Evolutionary conservation across 495 filamentous ascomycete species (phyloP).

Genomic region (Xylaria acuta): DNA sequence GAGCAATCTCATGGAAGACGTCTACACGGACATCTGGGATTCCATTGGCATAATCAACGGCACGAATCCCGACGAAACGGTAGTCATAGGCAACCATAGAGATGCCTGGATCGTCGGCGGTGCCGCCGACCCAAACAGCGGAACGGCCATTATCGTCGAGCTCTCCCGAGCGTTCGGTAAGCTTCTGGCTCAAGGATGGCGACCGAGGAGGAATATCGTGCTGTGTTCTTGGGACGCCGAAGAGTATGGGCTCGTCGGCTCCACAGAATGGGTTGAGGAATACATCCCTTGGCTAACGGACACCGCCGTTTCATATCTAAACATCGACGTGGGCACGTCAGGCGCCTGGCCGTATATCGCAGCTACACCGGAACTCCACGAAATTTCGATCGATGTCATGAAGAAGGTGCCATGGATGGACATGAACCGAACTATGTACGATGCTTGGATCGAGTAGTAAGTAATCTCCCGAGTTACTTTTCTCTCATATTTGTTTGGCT

Average conservation of each 20-base stretch:
- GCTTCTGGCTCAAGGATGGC: constrained; percentile 75
- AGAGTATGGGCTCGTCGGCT: constrained; percentile 85
- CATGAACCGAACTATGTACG: constrained; percentile 71
- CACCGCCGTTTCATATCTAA: constrained; percentile 80
- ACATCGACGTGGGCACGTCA: constrained; percentile 80
- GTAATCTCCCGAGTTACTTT: not conserved
- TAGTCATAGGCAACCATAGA: constrained; percentile 88
- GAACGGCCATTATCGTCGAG: constrained; percentile 83
- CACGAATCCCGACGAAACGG: constrained; percentile 70
- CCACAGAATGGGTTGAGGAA: constrained; percentile 91
- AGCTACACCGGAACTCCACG: constrained; percentile 78
- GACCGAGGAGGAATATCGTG: constrained; percentile 80
- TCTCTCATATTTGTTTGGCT: not conserved
- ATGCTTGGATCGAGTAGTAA: constrained; percentile 60
- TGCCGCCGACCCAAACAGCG: constrained; percentile 78
- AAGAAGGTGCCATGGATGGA: constrained; percentile 75
- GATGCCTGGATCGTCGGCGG: constrained; percentile 88
- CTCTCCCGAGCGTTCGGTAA: constrained; percentile 79
- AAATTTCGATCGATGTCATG: constrained; percentile 69
- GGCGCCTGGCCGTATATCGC: constrained; percentile 70
- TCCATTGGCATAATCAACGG: constrained; percentile 89
- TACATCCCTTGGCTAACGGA: constrained; percentile 78
- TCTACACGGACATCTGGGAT: constrained; percentile 84
- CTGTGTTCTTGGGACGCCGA: constrained; percentile 90
- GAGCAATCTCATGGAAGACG: constrained; percentile 80